A percentile compares a stretch with the other conserved stretches of the same genome.
These are phyloP conservation scores for Elongisporangium anandrum DNA, from an alignment of 352 stramenopile species.

Conservation along the genomic window DNA sequence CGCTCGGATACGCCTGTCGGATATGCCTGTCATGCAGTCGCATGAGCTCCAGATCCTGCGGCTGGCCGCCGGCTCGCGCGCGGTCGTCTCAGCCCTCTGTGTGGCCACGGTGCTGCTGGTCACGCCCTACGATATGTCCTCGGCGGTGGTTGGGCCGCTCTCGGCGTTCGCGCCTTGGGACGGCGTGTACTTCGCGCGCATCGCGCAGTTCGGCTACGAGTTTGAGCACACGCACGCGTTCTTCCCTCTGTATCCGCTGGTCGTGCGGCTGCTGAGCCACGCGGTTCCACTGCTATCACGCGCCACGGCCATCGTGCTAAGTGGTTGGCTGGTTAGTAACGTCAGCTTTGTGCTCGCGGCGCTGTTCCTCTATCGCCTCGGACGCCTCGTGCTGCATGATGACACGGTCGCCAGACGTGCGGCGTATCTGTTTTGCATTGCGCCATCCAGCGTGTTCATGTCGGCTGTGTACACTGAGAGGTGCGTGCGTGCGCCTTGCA, in stretches of 20 bases:
- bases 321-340: conserved; percentile 73
- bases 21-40: not conserved
- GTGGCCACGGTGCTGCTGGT: conserved; percentile 40
- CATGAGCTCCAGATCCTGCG: conserved; percentile 28
- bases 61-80: conserved; percentile 46
- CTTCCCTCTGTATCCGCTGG: conserved; percentile 73
- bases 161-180: conserved; percentile 76
- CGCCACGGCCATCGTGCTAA: conserved; percentile 20
- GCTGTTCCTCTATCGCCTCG: conserved; percentile 66
- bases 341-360: conserved; percentile 65
- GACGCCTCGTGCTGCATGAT: conserved; percentile 44
- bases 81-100: conserved; percentile 39
- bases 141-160: conserved; percentile 15
- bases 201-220: conserved; percentile 71
- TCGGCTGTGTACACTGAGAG: conserved; percentile 77
- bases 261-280: conserved; percentile 29
- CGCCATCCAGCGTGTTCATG: conserved; percentile 82
- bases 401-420: conserved; percentile 50
- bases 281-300: conserved; percentile 14
- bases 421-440: conserved; percentile 72
- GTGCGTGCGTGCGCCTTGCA: conserved; percentile 11
- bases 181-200: conserved; percentile 76
- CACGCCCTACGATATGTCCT: conserved; percentile 68
- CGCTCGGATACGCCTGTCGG: too few relatives aligned
- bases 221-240: conserved; percentile 86